These are phyloP conservation scores for Rhodofomes roseus DNA, from an alignment of 1,284 basidiomycete genomes.

Conservation along the genomic window DNA sequence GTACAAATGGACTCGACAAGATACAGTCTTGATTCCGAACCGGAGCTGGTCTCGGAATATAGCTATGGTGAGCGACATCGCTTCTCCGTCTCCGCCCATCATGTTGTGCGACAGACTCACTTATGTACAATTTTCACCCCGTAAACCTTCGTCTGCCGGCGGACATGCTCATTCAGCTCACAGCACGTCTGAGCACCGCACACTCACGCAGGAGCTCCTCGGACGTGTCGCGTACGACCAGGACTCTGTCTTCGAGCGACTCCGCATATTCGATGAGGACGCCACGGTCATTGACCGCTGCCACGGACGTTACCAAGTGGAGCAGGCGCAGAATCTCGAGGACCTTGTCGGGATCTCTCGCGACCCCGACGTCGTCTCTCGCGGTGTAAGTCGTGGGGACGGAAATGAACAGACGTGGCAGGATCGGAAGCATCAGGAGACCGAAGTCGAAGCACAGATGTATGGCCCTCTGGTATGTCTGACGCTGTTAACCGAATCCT, in stretches of 20 bases:
- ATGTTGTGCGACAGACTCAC: no score
- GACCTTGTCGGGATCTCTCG: not conserved
- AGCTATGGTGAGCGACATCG: no score
- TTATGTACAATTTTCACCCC: no score
- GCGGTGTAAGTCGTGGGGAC: no score
- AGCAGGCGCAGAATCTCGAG: not conserved
- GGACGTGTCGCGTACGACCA: not conserved
- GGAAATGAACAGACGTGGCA: not conserved
- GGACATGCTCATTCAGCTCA: no score
- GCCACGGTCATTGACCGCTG: not conserved
- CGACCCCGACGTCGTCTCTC: no score
- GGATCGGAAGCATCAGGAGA: not conserved
- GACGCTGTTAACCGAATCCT: conserved; percentile 21
- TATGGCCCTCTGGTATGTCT: conserved; percentile 9
- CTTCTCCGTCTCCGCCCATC: no score
- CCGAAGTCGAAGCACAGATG: not conserved
- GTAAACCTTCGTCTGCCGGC: no score
- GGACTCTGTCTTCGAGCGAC: not conserved
- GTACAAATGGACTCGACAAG: no score
- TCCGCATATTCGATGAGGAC: not conserved
- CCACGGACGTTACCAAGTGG: not conserved
- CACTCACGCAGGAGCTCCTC: not conserved
- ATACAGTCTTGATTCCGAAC: no score
- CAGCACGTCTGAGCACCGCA: not conserved
- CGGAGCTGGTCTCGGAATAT: no score